A percentile compares a stretch with the other conserved stretches of the same genome.
Conservation (phyloP, 202 grass and related monocot species). For the Musa balbisiana region DNA sequence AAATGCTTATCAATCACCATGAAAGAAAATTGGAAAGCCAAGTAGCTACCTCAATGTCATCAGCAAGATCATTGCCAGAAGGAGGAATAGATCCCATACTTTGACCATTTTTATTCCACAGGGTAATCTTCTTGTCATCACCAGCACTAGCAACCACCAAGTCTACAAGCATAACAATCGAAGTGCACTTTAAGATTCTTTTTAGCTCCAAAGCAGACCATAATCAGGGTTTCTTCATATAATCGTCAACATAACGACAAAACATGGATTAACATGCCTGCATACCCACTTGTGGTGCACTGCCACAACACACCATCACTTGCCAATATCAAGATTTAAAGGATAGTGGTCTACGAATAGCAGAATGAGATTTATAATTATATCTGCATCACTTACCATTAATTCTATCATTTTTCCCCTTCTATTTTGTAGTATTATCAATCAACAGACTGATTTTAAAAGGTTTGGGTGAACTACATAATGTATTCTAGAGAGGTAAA, state of each 20-base stretch:
- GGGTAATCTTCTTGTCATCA: slow-evolving; percentile 92
- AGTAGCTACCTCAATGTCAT: slow-evolving; percentile 67
- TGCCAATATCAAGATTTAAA: not conserved
- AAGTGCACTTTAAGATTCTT: not conserved
- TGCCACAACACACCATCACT: not conserved
- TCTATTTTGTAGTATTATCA: too few species aligned
- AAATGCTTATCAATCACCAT: not conserved
- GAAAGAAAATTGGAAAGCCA: not conserved
- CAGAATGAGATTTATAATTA: too few species aligned
- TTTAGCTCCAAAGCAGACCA: not conserved
- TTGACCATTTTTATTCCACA: slow-evolving; percentile 90
- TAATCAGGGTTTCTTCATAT: not conserved
- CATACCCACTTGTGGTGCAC: not conserved
- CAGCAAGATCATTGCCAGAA: slow-evolving; percentile 57
- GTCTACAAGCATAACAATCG: slow-evolving; percentile 42
- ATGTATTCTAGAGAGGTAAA: too few species aligned
- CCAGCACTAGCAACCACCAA: slow-evolving; percentile 81
- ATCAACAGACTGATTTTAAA: too few species aligned
- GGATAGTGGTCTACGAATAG: too few species aligned
- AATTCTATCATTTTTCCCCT: too few species aligned
- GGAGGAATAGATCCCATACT: slow-evolving; percentile 69
- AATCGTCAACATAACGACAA: not conserved
- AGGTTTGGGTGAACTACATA: too few species aligned
- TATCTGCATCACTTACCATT: too few species aligned
- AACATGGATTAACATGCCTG: not conserved